Base-by-base conservation (phyloP, 805 yeast genomes). In the Hanseniaspora guilliermondii region DNA sequence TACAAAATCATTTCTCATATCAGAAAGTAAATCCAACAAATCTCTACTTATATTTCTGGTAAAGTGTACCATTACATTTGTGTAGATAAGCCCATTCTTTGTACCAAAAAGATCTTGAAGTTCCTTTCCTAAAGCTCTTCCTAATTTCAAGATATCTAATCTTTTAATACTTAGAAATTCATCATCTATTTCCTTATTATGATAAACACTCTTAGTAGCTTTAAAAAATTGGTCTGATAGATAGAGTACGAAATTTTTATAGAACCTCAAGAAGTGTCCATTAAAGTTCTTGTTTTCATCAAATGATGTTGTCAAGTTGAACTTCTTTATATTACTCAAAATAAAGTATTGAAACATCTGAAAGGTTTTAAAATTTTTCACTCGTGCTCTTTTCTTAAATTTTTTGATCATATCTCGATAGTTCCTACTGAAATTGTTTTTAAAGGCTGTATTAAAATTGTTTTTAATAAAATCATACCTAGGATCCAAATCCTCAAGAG, bases 111-210 rank as follows among this genome's bases (percentile, higher is more conserved):
- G 32, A 32, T 6, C 8, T 12, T 49, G 16, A 17, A 49, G 36
- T 24, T 49, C 48, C 24, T 49, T 41, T 17, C 27, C 27, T 19
- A 49, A 49, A 5, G 22, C 17, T 19, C 37, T 21, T 6, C 53
- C 53, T n/a, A 49, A 12, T 25, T 49, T 49, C 6, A 35, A 17
- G 24, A 17, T 27, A 41, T 49, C 53, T 11, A 49, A 22, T 8
- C 42, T 41, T 42, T 30, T 30, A 7, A 39, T 16, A 11, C 27
- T 38, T 21, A 9, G 4, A 12, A 30, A 21, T 12, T 38, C 25
- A 9, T 11, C 21, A 14, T 30, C 32, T n/a, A 16, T 25, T 9
- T 41, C 42, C n/a, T 6, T 24, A 12, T 22, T 32, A 12, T 11
- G 12, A 14, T n/a, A 24, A n/a, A 35, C 8, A 2, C 35, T 9